Base-by-base conservation (phyloP, 140 eudicot species). In the Ambrosia hybrid region DNA sequence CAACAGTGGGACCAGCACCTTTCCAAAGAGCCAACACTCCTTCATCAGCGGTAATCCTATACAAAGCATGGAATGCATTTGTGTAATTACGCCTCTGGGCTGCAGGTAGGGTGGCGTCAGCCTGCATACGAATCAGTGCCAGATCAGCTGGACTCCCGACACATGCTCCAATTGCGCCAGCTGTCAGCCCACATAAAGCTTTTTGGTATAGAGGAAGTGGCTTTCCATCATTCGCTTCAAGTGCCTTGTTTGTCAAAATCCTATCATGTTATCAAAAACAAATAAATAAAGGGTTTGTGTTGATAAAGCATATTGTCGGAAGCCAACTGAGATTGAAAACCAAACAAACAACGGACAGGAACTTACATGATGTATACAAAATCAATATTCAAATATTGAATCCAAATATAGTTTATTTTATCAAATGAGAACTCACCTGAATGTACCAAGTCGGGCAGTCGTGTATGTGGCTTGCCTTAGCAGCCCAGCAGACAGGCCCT, bases 1-100 rank as follows among this genome's bases (percentile, higher is more conserved):
- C 97, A 65, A 91, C 92, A 41, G 97, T 91, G 11, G 97, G 93
- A 38, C 91, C 91, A 6, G 96, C 95, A 48, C 95, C 93, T 84
- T 91, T 88, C 96, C 96, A 88, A 9, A 88, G 92, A 9, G 95
- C 81, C 55, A 91, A 61, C 6, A 91, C 83, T n/a, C 96, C 97
- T 84, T 88, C 96, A 66, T 91, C 90, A 17, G 87, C 89, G 15
- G 56, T 69, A 46, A 91, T 91, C 30, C 93, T 93, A 52, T 68
- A 82, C 46, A 91, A 85, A 34, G 97, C 97, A 73, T 91, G 97
- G 48, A 91, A 84, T 10, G 95, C 96, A 45, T 91, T 91, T 9
- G 86, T 91, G 89, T 91, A 91, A 14, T 91, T 71, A 12, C 96
- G 84, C 13, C 96, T 71, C 65, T 84, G 93, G 15, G 97, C 93